Conservation (phyloP, 345 rosid genomes). For the Syzygium jambos region DNA sequence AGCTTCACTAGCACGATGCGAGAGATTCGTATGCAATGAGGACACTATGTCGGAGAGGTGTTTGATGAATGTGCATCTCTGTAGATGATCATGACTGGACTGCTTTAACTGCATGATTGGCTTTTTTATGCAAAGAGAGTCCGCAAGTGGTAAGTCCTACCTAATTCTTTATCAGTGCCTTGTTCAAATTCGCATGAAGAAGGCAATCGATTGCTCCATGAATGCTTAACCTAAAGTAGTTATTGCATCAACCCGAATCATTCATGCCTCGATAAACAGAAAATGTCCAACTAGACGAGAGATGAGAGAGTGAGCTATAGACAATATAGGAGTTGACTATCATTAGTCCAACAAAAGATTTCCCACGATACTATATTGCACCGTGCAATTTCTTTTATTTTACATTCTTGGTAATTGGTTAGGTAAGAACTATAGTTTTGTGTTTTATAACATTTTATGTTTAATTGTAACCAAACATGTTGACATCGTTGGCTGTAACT, state of each 20-base stretch:
- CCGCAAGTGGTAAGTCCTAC: not conserved
- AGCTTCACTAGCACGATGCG: not conserved
- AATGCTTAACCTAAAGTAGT: not conserved
- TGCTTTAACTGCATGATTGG: not conserved
- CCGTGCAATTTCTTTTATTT: not conserved
- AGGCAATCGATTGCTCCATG: not conserved
- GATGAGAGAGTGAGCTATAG: not conserved
- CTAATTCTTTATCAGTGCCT: not conserved
- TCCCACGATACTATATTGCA: not conserved
- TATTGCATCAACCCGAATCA: not conserved
- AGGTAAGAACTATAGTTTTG: not conserved
- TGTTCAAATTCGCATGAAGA: not conserved
- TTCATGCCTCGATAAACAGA: not conserved
- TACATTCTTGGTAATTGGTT: not conserved
- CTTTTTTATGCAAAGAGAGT: not conserved
- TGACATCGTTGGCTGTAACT: not conserved
- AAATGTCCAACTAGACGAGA: not conserved
- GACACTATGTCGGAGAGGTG: not conserved
- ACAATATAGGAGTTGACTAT: not conserved
- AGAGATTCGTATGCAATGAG: not conserved
- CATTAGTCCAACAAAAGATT: not conserved
- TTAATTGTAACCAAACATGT: not conserved
- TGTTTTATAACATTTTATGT: not conserved
- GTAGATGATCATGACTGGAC: not conserved
- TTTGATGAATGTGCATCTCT: not conserved